A percentile compares a stretch with the other conserved stretches of the same genome.
These are phyloP conservation scores for Pleurotus djamor DNA, from an alignment of 768 basidiomycete genomes.

Conservation along the genomic window DNA sequence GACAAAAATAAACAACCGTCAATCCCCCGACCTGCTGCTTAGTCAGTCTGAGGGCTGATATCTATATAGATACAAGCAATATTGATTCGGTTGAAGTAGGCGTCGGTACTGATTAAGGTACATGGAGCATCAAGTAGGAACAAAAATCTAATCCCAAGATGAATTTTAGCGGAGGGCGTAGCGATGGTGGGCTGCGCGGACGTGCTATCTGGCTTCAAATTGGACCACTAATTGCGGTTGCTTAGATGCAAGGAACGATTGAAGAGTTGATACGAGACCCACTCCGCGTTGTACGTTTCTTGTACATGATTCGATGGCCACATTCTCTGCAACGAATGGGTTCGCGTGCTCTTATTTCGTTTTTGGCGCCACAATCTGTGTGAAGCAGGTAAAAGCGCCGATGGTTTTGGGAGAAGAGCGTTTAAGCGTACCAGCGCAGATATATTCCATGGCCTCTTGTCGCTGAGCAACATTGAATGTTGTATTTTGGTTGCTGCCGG, in stretches of 20 bases:
- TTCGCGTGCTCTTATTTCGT: conserved; percentile 87
- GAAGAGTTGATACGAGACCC: conserved; percentile 25
- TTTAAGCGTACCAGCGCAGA: conserved; percentile 68
- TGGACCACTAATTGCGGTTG: conserved; percentile 59
- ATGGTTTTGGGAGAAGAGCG: conserved; percentile 1
- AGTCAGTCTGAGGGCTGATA: no score
- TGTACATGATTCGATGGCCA: conserved; percentile 98
- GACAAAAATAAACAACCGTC: conserved; percentile 2
- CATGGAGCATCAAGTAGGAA: no score
- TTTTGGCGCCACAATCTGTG: conserved; percentile 88
- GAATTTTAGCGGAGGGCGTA: no score
- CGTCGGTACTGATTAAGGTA: not conserved
- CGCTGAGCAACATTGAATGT: conserved; percentile 36
- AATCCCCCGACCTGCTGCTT: not conserved
- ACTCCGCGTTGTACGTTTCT: conserved; percentile 95
- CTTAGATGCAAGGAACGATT: not conserved
- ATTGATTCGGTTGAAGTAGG: not conserved
- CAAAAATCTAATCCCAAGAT: no score
- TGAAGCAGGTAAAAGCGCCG: conserved; percentile 4
- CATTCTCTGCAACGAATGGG: conserved; percentile 96
- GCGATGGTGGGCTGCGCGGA: no score
- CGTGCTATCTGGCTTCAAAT: conserved; percentile 56
- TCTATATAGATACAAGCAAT: not conserved
- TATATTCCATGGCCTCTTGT: conserved; percentile 73
- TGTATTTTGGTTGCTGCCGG: conserved; percentile 14